Evolutionary conservation across 768 basidiomycete species (phyloP), one percentile per base, ranked within the genome.

Genomic region (Multifurca ochricompacta): DNA sequence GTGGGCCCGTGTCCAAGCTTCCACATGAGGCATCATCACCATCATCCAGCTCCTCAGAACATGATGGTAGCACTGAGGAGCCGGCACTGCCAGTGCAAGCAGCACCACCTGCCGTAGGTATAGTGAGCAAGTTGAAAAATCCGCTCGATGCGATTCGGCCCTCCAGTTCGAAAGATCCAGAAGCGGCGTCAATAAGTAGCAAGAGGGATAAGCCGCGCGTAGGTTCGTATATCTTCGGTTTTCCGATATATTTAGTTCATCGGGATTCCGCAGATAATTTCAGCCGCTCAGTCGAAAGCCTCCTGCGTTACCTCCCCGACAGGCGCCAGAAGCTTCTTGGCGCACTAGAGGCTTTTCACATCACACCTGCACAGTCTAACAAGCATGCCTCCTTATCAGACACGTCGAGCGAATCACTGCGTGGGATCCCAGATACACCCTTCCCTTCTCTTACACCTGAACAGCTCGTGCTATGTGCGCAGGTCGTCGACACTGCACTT

Each of bases 401-500:
- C 53, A 77, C 80, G 1, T 79, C 90, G 1, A 73, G 83, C 0
- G 77, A 82, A 6, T 86, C 94, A 36, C 79, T 98, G 10, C 83
- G 91, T 48, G 74, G 75, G 0, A 70, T 94, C 9, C 94, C 95
- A 0, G 83, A 88, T 56, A 75, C 80, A 0, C 83, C 91, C 0
- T 71, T 93, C 41, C 71, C 80, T 0, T 74, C 78, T 3, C 73
- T 97, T 19, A 85, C 81, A 0, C 85, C 93, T 3, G 89, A 89
- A 56, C 87, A 96, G 59, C 75, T 98, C 6, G 74, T 94, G 34
- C 78, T 90, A 18, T 90, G 86, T 52, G 92, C 93, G 1, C 94
- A 97, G 69, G 83, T 98, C 31, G 87, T 97, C 23, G 91, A 98
- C 63, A 97, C 96, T 1, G 94, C 90, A 8, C 71, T 98, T 59